Evolutionary conservation across 768 basidiomycete genomes (phyloP).

Genomic region (Boletus fagicola): DNA sequence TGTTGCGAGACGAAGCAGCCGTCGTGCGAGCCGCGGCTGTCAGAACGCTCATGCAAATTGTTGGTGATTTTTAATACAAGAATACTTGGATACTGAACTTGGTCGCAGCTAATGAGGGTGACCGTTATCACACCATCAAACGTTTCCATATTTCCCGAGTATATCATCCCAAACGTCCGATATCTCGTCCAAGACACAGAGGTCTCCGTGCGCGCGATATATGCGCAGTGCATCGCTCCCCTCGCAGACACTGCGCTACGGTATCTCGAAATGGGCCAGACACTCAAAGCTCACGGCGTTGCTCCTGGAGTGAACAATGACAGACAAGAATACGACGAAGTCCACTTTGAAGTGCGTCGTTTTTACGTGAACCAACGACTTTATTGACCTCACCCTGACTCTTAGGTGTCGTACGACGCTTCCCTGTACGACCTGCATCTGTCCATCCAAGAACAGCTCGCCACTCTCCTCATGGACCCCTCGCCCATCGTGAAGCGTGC

Average conservation of each 20-base stretch:
- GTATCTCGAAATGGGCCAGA: constrained; percentile 93
- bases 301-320: constrained; percentile 43
- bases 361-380: not conserved
- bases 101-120: constrained; percentile 55
- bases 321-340: constrained; percentile 70
- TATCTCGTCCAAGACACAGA: constrained; percentile 83
- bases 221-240: constrained; percentile 81
- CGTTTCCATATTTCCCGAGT: constrained; percentile 85
- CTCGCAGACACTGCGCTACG: constrained; percentile 84
- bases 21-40: constrained; percentile 79
- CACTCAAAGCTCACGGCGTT: constrained; percentile 78
- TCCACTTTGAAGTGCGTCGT: constrained; percentile 69
- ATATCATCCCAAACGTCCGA: constrained; percentile 87
- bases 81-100: constrained; percentile 19
- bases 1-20: constrained; percentile 83
- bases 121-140: constrained; percentile 66
- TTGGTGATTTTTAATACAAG: constrained; percentile 38
- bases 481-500: constrained; percentile 91
- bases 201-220: constrained; percentile 74
- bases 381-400: not conserved
- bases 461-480: constrained; percentile 81
- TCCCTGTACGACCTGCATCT: constrained; percentile 82
- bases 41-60: constrained; percentile 78
- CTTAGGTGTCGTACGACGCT: constrained; percentile 86
- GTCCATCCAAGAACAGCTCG: constrained; percentile 84